Evolutionary conservation across 2,329 filamentous ascomycete genomes (phyloP).

Genomic region (Alternaria alternata): DNA sequence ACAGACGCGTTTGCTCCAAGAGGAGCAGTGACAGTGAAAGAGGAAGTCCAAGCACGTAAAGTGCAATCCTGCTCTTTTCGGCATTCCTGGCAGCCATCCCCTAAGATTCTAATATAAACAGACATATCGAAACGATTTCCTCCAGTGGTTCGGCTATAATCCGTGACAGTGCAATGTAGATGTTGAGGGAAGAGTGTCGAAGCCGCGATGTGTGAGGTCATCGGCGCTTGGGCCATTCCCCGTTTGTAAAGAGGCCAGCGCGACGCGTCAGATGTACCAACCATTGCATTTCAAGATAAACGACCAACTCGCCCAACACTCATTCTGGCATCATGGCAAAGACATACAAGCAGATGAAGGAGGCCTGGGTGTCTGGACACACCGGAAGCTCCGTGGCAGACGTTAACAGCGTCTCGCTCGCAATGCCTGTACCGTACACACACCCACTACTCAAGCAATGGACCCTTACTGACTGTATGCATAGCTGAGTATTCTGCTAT

Average conservation of each 20-base stretch:
- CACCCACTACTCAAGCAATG: conserved; percentile 21
- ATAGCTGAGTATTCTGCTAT: conserved; percentile 82
- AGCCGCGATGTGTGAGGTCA: conserved; percentile 19
- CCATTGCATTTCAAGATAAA: conserved; percentile 14
- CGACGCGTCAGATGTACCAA: conserved; percentile 24
- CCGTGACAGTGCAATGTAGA: background rate
- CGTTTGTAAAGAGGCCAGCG: conserved; percentile 24
- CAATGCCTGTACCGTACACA: conserved; percentile 74
- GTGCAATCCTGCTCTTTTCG: background rate
- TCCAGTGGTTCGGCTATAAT: background rate
- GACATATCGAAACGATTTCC: fast-evolving
- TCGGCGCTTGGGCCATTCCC: conserved; percentile 13
- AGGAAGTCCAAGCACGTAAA: conserved; percentile 5
- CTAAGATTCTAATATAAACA: fast-evolving
- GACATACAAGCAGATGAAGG: conserved; percentile 90
- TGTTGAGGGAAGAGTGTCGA: background rate
- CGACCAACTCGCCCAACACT: conserved; percentile 22
- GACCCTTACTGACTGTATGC: conserved; percentile 36
- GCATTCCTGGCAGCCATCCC: background rate
- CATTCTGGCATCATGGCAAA: conserved; percentile 40
- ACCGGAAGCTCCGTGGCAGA: conserved; percentile 83
- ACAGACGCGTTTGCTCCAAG: background rate
- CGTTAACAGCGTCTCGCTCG: conserved; percentile 84
- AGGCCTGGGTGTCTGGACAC: conserved; percentile 93
- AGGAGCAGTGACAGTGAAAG: conserved; percentile 20